Percentiles rank a stretch among this genome's conserved stretches.
Evolutionary conservation across 2,329 filamentous ascomycete genomes (phyloP).

Genomic region (Aschersonia sp.): DNA sequence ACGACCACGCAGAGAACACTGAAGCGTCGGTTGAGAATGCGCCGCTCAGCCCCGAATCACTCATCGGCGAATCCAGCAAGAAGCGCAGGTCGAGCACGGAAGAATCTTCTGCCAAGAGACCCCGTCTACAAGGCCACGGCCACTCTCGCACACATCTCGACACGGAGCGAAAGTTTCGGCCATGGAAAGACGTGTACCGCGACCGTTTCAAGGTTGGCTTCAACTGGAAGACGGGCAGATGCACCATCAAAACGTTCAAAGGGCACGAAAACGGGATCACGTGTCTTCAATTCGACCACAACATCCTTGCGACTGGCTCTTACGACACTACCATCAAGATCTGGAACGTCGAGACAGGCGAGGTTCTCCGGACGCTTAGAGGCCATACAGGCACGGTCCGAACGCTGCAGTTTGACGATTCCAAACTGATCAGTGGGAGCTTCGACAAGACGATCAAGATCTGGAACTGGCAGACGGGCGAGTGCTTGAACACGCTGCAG

Average conservation of each 20-base stretch:
- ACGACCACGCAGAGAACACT: slow-evolving; percentile 2
- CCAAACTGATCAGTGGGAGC: slow-evolving; percentile 79
- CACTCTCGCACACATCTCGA: slow-evolving; percentile 20
- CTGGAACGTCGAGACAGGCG: slow-evolving; percentile 82
- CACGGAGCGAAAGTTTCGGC: slow-evolving; percentile 40
- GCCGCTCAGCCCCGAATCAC: slow-evolving; percentile 7
- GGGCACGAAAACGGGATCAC: slow-evolving; percentile 67
- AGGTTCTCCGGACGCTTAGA: slow-evolving; percentile 68
- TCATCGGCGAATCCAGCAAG: slow-evolving; percentile 17
- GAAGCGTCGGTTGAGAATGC: slow-evolving; percentile 11
- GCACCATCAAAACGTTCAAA: slow-evolving; percentile 67
- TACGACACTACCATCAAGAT: slow-evolving; percentile 94
- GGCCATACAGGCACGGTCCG: slow-evolving; percentile 78
- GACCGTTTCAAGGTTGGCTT: slow-evolving; percentile 90
- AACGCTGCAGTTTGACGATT: slow-evolving; percentile 84
- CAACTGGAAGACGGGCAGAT: slow-evolving; percentile 95
- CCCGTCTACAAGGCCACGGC: slow-evolving; percentile 11
- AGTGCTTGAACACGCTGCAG: slow-evolving; percentile 66
- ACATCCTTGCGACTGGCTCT: slow-evolving; percentile 81
- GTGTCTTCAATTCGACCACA: slow-evolving; percentile 56
- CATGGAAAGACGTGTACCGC: slow-evolving; percentile 93
- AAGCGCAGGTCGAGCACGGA: slow-evolving; percentile 15
- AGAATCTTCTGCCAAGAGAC: slow-evolving; percentile 18
- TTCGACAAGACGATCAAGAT: slow-evolving; percentile 79
- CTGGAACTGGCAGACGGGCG: slow-evolving; percentile 93